These are phyloP conservation scores for Mycena floridula DNA, from an alignment of 768 basidiomycete species.

Conservation along the genomic window DNA sequence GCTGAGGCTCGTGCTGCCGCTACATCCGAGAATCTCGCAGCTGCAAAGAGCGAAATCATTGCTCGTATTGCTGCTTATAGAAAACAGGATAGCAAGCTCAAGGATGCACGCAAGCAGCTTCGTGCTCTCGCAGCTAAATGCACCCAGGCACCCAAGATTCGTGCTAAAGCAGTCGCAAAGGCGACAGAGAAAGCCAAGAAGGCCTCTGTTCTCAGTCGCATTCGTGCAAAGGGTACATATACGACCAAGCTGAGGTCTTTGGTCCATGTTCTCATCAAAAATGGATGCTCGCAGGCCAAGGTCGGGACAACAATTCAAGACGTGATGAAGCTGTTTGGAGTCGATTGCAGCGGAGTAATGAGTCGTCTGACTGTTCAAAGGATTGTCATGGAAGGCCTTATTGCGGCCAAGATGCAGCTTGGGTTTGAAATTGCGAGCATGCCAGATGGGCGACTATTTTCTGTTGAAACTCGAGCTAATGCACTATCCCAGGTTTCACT, in stretches of 20 bases:
- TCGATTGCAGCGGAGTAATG: constrained; percentile 5
- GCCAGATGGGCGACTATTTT: no score
- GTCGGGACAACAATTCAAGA: constrained; percentile 7
- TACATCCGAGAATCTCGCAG: no score
- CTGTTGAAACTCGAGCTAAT: no score
- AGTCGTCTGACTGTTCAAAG: constrained; percentile 6
- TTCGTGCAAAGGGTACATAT: constrained; percentile 5
- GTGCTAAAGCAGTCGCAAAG: no score
- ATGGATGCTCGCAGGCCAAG: constrained; percentile 8
- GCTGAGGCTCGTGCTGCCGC: no score
- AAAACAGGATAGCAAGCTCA: no score
- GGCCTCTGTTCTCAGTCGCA: neutral
- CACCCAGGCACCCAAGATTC: no score
- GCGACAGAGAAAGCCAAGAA: neutral
- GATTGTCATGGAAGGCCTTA: constrained; percentile 5
- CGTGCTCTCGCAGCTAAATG: no score
- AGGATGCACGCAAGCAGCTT: no score
- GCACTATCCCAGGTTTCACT: neutral
- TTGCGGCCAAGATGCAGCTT: constrained; percentile 2
- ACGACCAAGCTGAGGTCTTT: constrained; percentile 6
- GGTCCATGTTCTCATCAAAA: constrained; percentile 5
- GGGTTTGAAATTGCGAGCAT: no score
- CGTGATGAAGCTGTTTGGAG: constrained; percentile 3
- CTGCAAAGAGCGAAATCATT: no score
- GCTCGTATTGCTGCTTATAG: no score